Evolutionary conservation across 805 yeast species (phyloP).

Genomic region (Candida namnaoensis): DNA sequence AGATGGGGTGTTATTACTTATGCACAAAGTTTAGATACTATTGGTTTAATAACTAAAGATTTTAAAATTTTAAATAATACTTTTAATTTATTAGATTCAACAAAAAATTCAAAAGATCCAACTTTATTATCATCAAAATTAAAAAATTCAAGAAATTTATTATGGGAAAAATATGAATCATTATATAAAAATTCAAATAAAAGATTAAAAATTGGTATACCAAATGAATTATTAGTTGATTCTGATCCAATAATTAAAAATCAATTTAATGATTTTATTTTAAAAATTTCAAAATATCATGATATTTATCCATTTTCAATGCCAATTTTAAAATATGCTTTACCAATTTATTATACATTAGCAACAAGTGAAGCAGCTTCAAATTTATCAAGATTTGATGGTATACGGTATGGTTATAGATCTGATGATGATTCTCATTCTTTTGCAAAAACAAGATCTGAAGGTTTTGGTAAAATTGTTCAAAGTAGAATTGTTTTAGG

Average conservation of each 20-base stretch:
- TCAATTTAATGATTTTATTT: conserved; percentile 39
- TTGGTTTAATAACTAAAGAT: conserved; percentile 65
- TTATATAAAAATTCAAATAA: conserved; percentile 1
- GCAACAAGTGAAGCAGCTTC: conserved; percentile 95
- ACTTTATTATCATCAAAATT: conserved; percentile 39
- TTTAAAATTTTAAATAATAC: conserved; percentile 36
- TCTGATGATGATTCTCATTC: conserved; percentile 28
- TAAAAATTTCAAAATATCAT: conserved; percentile 28
- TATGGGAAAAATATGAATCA: conserved; percentile 7
- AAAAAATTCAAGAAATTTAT: conserved; percentile 20
- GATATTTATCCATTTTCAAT: conserved; percentile 58
- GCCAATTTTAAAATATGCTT: conserved; percentile 55
- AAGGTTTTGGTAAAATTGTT: conserved; percentile 76
- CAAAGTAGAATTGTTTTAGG: conserved; percentile 79
- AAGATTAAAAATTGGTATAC: conserved; percentile 57
- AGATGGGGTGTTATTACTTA: conserved; percentile 89
- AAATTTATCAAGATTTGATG: conserved; percentile 84
- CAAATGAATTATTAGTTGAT: conserved; percentile 52
- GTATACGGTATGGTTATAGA: conserved; percentile 72
- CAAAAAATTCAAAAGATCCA: conserved; percentile 69
- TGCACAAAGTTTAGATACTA: conserved; percentile 92
- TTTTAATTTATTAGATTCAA: conserved; percentile 42
- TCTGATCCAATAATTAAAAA: conserved; percentile 36
- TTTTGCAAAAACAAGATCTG: conserved; percentile 51
- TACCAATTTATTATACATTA: conserved; percentile 80